A percentile compares a stretch with the other conserved stretches of the same genome.
phyloP scores from a whole-genome alignment of 129 eudicot genomes.

The Tagetes patula region DNA sequence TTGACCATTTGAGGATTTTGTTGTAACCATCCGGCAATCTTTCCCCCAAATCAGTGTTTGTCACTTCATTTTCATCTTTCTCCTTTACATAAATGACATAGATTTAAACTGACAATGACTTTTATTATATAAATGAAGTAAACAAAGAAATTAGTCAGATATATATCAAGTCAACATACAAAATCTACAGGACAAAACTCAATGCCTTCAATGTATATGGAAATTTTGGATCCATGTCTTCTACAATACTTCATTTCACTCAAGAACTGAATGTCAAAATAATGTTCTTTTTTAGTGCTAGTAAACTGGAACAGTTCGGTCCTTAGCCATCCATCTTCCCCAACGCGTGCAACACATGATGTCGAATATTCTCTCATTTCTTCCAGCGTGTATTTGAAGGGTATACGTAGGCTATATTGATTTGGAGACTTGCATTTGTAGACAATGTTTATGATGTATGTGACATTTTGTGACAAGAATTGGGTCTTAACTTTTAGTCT shows the following conservation, averaged over 20 bases:
- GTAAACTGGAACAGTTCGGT: conserved; percentile 14
- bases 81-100: background rate
- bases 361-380: background rate
- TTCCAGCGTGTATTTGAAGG: conserved; percentile 7
- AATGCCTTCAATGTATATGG: background rate
- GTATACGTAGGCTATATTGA: background rate
- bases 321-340: background rate
- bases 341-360: background rate
- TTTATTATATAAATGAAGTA: background rate
- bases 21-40: background rate
- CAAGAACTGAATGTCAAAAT: background rate
- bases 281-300: background rate
- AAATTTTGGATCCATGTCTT: background rate
- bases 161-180: background rate
- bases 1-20: background rate
- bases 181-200: conserved; percentile 14
- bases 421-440: background rate
- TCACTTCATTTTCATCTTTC: background rate
- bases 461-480: conserved; percentile 5
- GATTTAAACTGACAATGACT: too few relatives aligned
- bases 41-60: background rate
- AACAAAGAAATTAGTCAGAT: background rate
- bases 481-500: background rate
- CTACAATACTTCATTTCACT: background rate
- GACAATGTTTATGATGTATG: conserved; percentile 14